Base-by-base conservation (phyloP, 257 asterid genomes). In the Verbascum thapsus region DNA sequence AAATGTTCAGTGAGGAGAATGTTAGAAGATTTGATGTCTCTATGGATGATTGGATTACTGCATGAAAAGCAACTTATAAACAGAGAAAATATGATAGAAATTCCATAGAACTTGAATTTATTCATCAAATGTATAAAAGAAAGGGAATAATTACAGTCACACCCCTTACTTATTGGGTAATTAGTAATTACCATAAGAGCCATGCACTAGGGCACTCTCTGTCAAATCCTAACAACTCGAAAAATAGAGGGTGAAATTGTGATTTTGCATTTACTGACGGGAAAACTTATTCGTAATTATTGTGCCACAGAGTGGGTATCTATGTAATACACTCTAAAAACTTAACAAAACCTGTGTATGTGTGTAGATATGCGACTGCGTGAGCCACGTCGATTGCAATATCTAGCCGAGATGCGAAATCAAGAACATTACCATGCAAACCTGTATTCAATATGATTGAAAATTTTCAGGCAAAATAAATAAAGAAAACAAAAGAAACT, bases 11-110 rank as follows among this genome's bases (percentile, higher is more conserved):
- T 94, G 65, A 94, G 85, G 56, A 94, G 94, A 70, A 94, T 94
- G 81, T 94, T 94, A 47, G 99, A 94, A 30, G 99, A 94, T 76
- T 94, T 94, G 61, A 94, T 90, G 79, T 94, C 99, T 78, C 99
- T 78, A 62, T 94, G 99, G 66, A 94, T 90, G 68, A 94, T 87
- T 12, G 99, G 97, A 64, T 84, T 95, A 66, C 97, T 94, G 84
- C 84, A 82, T 4, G 47, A 41, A 19, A 40, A 73, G 22, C 20
- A 6, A 10, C 8, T n/a, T 26, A 43, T 30, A 60, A 35, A 20
- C 20, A 32, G 9, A 17, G 40, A 19, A 42, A 11, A 48, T n/a
- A n/a, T 34, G 20, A 11, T 7, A 15, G 15, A 63, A 34, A 57
- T 32, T 15, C n/a, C n/a, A 13, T 17, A 4, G 10, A 69, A 57